These are phyloP conservation scores for Fusarium buharicum DNA, from an alignment of 2,329 filamentous ascomycete species.

Conservation along the genomic window DNA sequence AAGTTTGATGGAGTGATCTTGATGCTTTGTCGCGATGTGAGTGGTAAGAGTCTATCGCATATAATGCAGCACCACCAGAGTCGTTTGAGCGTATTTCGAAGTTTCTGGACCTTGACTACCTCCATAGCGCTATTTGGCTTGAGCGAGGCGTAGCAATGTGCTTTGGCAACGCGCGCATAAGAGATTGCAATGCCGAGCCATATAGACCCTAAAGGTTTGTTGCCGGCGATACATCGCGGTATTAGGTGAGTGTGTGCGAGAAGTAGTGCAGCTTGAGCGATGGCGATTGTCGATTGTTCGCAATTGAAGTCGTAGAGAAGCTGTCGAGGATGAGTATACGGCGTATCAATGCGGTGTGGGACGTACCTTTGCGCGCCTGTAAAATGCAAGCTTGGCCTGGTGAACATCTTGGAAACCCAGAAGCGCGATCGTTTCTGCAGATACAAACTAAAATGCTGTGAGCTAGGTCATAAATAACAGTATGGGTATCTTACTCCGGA, in stretches of 20 bases:
- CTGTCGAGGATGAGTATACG: not conserved
- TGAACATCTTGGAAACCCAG: constrained; percentile 40
- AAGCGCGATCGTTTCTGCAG: constrained; percentile 29
- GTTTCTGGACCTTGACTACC: constrained; percentile 23
- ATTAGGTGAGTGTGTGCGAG: constrained; percentile 43
- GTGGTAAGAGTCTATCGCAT: constrained; percentile 34
- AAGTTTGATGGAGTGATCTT: constrained; percentile 43
- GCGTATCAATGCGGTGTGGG: fast-evolving
- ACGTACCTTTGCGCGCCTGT: constrained; percentile 38
- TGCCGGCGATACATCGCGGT: constrained; percentile 40
- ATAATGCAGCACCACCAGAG: constrained; percentile 45
- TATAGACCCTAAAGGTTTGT: constrained; percentile 41
- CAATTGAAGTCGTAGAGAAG: constrained; percentile 44
- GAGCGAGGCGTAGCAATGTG: constrained; percentile 37
- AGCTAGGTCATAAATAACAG: not conserved
- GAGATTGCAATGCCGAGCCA: constrained; percentile 44
- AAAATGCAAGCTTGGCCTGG: constrained; percentile 41
- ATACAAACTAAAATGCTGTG: constrained; percentile 29
- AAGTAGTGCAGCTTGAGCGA: constrained; percentile 40
- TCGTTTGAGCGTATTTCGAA: constrained; percentile 38
- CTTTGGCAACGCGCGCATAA: constrained; percentile 41
- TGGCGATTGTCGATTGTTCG: constrained; percentile 40
- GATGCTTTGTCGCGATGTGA: constrained; percentile 41
- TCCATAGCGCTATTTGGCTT: constrained; percentile 17
- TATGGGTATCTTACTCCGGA: constrained; percentile 23